Conservation (phyloP, 2,329 filamentous ascomycete genomes). For the Xylaria sp. region DNA sequence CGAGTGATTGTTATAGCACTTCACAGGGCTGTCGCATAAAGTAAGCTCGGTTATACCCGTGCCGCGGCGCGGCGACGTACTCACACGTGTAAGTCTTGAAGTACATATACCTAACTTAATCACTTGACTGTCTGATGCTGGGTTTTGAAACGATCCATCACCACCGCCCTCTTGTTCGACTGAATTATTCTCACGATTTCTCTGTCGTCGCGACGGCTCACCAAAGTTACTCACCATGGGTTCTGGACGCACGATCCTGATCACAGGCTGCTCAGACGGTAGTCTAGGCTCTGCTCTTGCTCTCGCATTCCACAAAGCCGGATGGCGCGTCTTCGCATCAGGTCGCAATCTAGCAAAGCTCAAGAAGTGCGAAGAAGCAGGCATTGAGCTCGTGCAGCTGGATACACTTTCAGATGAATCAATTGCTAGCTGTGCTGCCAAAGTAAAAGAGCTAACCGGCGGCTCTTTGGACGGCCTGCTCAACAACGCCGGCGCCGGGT, state of each 20-base stretch:
- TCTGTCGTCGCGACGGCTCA: neutral
- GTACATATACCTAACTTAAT: conserved; percentile 8
- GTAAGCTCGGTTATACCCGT: neutral
- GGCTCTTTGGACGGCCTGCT: conserved; percentile 57
- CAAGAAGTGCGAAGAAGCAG: conserved; percentile 4
- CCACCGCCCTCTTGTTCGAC: neutral
- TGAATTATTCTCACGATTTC: neutral
- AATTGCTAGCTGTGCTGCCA: conserved; percentile 9
- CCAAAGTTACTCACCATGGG: neutral
- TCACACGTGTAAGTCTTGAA: neutral
- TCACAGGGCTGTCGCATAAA: neutral
- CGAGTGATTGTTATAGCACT: neutral
- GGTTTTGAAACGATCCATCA: neutral
- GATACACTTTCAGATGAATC: conserved; percentile 16
- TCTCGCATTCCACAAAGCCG: conserved; percentile 8
- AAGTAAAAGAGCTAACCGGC: conserved; percentile 45
- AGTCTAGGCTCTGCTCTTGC: conserved; percentile 17
- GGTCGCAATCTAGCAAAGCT: conserved; percentile 3
- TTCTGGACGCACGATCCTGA: conserved; percentile 6
- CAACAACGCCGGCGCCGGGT: conserved; percentile 56
- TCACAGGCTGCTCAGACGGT: conserved; percentile 10
- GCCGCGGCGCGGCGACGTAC: neutral
- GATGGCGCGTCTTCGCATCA: conserved; percentile 13
- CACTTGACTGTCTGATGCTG: neutral
- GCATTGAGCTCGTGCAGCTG: conserved; percentile 3